These are phyloP conservation scores for Ilex paraguariensis DNA, from an alignment of 305 asterid species.

Conservation along the genomic window DNA sequence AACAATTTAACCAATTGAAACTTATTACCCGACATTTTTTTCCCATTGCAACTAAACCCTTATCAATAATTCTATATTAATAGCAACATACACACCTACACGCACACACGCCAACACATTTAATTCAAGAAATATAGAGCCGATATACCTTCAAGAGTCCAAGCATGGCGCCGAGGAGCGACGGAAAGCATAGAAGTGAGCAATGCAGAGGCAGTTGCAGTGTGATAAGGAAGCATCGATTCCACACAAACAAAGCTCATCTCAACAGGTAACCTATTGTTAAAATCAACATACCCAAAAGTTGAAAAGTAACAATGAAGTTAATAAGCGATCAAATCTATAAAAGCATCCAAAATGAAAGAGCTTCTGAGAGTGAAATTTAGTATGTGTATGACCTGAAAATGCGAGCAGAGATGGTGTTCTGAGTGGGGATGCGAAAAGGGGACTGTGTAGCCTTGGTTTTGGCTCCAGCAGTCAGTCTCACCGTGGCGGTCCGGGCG, in stretches of 20 bases:
- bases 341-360: not conserved
- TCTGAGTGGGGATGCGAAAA: constrained; percentile 61
- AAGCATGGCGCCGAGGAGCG: constrained; percentile 65
- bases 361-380: not conserved
- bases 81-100: not conserved
- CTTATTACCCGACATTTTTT: no score
- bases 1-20: no score
- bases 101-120: not conserved
- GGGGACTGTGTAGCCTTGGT: constrained; percentile 48
- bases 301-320: no score
- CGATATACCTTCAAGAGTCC: constrained; percentile 83
- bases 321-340: not conserved
- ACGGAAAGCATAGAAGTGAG: constrained; percentile 92
- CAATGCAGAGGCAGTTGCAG: constrained; percentile 86
- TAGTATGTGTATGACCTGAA: constrained; percentile 49
- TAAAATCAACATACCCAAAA: not conserved
- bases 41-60: no score
- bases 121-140: not conserved
- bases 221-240: constrained; percentile 87
- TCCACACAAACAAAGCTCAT: constrained; percentile 54
- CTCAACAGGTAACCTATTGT: constrained; percentile 73
- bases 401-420: constrained; percentile 63
- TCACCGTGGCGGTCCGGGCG: constrained; percentile 40
- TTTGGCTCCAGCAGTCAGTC: constrained; percentile 44
- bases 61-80: no score